Conservation (phyloP, 495 filamentous ascomycete genomes). For the Bathelium albidoporum region DNA sequence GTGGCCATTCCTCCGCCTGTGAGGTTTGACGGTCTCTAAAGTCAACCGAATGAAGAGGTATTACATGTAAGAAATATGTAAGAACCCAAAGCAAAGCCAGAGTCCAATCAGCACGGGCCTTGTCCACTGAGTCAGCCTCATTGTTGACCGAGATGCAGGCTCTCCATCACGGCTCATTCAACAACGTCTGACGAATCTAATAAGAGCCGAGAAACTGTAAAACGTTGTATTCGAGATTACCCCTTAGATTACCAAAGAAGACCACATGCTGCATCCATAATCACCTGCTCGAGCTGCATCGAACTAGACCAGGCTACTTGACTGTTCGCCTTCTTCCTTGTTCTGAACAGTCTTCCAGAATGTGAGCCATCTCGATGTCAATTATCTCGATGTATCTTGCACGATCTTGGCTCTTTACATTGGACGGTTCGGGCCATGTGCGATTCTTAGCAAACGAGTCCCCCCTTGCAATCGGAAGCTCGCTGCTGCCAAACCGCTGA, state of each 20-base stretch:
- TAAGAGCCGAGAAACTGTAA: neutral
- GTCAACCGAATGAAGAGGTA: neutral
- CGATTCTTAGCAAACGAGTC: neutral
- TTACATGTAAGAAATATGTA: neutral
- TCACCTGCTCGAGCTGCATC: neutral
- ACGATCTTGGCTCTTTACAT: neutral
- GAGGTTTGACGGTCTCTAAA: neutral
- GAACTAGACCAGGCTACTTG: neutral
- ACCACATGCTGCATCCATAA: neutral
- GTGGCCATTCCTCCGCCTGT: neutral
- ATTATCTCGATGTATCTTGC: neutral
- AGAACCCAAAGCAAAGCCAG: neutral
- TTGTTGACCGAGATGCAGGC: neutral
- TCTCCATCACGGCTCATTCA: neutral
- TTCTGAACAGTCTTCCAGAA: neutral
- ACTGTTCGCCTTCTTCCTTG: neutral
- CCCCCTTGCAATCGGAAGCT: neutral
- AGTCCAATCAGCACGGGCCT: neutral
- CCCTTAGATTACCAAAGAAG: neutral
- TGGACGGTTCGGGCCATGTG: neutral
- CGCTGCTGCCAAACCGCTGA: neutral
- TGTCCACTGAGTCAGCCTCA: neutral
- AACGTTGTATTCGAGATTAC: neutral
- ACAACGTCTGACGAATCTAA: neutral
- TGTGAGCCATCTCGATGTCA: neutral